These are phyloP conservation scores for Dorcoceras hygrometricum DNA, from an alignment of 257 asterid genomes.

Conservation along the genomic window DNA sequence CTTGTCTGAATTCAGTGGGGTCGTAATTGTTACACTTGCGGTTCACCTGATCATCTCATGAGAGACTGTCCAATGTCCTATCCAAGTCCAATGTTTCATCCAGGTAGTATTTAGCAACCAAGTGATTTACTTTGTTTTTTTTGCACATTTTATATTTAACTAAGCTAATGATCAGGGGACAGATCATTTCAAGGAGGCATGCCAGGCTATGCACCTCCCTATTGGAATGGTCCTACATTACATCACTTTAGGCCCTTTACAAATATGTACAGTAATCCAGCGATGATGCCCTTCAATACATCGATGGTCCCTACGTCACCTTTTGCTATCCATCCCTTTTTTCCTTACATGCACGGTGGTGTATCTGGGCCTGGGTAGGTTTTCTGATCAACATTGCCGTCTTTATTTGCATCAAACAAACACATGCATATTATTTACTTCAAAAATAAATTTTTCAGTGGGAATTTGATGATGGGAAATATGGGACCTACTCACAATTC, in stretches of 20 bases:
- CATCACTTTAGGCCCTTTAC: conserved; percentile 50
- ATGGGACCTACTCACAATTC: conserved; percentile 42
- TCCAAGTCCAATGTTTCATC: conserved; percentile 52
- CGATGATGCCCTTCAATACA: conserved; percentile 57
- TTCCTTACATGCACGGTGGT: conserved; percentile 25
- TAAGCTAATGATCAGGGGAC: conserved; percentile 38
- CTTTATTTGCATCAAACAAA: neutral
- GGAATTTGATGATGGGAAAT: conserved; percentile 43
- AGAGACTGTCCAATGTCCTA: conserved; percentile 71
- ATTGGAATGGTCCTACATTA: conserved; percentile 54
- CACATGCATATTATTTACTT: conserved; percentile 22
- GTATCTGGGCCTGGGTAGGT: neutral
- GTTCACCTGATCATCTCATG: conserved; percentile 81
- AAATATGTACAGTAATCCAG: conserved; percentile 52
- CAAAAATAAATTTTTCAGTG: conserved; percentile 42
- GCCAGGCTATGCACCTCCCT: conserved; percentile 59
- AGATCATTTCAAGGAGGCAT: conserved; percentile 55
- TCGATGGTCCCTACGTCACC: conserved; percentile 28
- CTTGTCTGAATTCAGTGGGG: conserved; percentile 44
- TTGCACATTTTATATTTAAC: conserved; percentile 7
- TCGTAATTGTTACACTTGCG: conserved; percentile 73
- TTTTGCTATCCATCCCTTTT: conserved; percentile 31
- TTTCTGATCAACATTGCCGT: neutral
- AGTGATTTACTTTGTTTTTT: neutral
- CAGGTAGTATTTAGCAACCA: conserved; percentile 40